These are phyloP conservation scores for Camellia granthamiana DNA, from an alignment of 148 eudicot genomes.

Conservation along the genomic window DNA sequence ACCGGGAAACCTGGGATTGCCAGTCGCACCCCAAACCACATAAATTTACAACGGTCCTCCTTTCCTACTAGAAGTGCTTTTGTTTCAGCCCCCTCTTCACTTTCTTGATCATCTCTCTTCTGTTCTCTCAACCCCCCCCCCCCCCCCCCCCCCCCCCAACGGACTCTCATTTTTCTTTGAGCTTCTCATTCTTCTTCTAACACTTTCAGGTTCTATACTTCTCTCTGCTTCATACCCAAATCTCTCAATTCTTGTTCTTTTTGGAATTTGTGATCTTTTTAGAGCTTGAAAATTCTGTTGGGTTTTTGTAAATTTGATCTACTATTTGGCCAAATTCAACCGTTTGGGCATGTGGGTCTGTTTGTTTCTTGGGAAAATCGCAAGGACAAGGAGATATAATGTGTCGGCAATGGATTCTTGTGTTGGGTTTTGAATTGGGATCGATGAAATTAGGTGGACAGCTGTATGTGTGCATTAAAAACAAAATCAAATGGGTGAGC, in stretches of 20 bases:
- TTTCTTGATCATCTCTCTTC: neutral
- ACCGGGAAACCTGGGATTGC: slow-evolving; percentile 1
- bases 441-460: slow-evolving; percentile 8
- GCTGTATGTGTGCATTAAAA: slow-evolving; percentile 17
- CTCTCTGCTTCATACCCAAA: no score
- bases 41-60: slow-evolving; percentile 18
- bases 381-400: slow-evolving; percentile 7
- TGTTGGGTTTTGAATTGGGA: slow-evolving; percentile 3
- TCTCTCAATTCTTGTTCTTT: neutral
- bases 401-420: neutral
- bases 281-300: neutral
- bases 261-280: neutral
- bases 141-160: no score
- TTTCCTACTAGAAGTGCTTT: slow-evolving; percentile 29
- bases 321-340: neutral
- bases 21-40: neutral
- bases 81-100: neutral
- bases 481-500: neutral
- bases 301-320: slow-evolving; percentile 3
- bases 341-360: slow-evolving; percentile 27
- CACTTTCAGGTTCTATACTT: neutral
- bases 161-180: no score
- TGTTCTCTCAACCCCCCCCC: no score
- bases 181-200: neutral
- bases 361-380: slow-evolving; percentile 20